Evolutionary conservation across 768 basidiomycete species (phyloP), one percentile per base, ranked within the genome.

Genomic region (Mycena rosella): DNA sequence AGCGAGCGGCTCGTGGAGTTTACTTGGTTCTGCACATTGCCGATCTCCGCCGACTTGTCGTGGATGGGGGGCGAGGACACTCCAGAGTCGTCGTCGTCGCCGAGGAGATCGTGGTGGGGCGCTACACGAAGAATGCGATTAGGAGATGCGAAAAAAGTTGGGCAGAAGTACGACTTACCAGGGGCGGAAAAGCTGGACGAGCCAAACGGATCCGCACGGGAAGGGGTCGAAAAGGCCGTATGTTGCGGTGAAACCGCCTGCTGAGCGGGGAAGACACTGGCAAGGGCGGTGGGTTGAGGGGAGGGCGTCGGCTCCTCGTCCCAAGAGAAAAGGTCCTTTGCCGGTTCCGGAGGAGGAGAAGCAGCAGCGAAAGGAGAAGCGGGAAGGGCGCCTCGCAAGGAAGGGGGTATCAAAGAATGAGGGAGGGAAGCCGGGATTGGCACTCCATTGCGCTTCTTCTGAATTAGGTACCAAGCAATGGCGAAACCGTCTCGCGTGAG

Each of bases 401-500:
- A 89, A 2, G 96, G 96, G 9, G 98, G 98, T 8, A 98, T 77
- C 51, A 99, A 83, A 36, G 89, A 86, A 40, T 78, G 79, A 5
- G 96, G 95, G 30, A 99, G 82, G n/a, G 79, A 76, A 0, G 83
- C 73, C 0, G 95, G 95, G 49, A 98, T 79, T 3, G 93, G 91
- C 68, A 88, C 89, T 20, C 97, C 96, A 9, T 87, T 84, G 11
- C 98, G 80, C 78, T 91, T 95, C 74, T 87, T 87, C 78, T 94
- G 93, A 73, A 99, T 98, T 38, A 99, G 86, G 79, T 97, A 88
- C 89, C 96, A 89, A 5, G 96, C 98, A 49, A 99, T 91, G 10
- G 98, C 97, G 78, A 99, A 99, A 17, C 96, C 95, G 54, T 98
- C 96, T 58, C 90, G 87, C 4, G 91, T 96, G 53, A 99, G 84